These are phyloP conservation scores for Fusarium sp. DNA, from an alignment of 2,329 filamentous ascomycete genomes.

Conservation along the genomic window DNA sequence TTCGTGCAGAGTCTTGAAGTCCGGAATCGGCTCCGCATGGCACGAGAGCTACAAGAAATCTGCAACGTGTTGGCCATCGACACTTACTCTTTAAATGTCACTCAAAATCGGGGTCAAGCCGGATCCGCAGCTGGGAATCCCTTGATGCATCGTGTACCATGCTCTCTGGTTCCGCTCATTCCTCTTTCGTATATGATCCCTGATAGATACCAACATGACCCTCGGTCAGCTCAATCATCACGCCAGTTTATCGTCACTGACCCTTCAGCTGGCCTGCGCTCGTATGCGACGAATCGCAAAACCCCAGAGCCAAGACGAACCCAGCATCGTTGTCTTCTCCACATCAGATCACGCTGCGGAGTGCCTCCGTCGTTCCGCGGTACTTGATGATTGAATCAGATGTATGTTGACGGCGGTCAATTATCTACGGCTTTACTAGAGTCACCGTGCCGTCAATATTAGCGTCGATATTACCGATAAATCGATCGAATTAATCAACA, in stretches of 20 bases:
- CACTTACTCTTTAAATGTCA: neutral
- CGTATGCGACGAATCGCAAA: neutral
- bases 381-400: neutral
- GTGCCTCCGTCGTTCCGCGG: neutral
- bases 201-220: neutral
- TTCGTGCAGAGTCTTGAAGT: neutral
- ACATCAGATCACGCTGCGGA: neutral
- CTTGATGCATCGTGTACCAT: conserved; percentile 12
- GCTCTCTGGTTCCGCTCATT: neutral
- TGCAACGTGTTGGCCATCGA: neutral
- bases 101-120: neutral
- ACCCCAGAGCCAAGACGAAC: neutral
- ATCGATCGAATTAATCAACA: neutral
- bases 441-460: neutral
- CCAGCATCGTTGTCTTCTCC: neutral
- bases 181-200: neutral
- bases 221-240: neutral
- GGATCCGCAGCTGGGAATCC: conserved; percentile 28
- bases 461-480: neutral
- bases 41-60: neutral
- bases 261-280: neutral
- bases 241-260: conserved; percentile 14
- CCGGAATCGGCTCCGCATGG: neutral
- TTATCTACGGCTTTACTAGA: neutral
- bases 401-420: neutral